phyloP scores from a whole-genome alignment of 441 rosid species.

The Populus tomentosa region DNA sequence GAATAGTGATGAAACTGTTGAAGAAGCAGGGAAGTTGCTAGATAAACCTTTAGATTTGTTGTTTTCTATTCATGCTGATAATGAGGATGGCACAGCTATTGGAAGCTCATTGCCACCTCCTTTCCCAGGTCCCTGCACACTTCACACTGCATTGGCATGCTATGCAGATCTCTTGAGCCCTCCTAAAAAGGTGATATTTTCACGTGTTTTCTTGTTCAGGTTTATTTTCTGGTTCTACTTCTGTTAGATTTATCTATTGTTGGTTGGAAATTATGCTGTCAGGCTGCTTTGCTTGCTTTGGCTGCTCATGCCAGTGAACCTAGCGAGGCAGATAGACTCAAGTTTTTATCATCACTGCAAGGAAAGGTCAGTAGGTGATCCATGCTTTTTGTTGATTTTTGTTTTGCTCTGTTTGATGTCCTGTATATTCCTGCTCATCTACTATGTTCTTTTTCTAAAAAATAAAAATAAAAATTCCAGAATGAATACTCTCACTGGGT shows the following conservation, averaged over 20 bases:
- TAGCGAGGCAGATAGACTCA: constrained; percentile 63
- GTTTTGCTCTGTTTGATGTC: too few relatives aligned
- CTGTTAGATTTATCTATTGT: too few relatives aligned
- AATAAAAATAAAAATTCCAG: too few relatives aligned
- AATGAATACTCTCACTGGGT: constrained; percentile 83
- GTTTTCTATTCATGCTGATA: constrained; percentile 68
- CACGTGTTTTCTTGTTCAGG: too few relatives aligned
- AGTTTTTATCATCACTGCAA: constrained; percentile 59
- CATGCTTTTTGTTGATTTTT: too few relatives aligned
- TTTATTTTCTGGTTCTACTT: too few relatives aligned
- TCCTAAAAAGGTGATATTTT: constrained; percentile 61
- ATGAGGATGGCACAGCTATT: constrained; percentile 61
- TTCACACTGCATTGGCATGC: constrained; percentile 58
- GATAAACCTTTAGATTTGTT: constrained; percentile 62
- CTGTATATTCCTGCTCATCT: too few relatives aligned
- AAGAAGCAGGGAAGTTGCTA: constrained; percentile 71
- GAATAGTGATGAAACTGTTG: constrained; percentile 65
- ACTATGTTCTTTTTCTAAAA: too few relatives aligned
- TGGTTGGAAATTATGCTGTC: too few relatives aligned
- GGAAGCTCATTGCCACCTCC: constrained; percentile 60
- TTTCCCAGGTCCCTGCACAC: constrained; percentile 60
- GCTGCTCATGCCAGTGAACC: constrained; percentile 86
- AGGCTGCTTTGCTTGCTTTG: constrained; percentile 35
- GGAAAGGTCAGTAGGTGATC: constrained; percentile 40
- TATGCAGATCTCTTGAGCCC: constrained; percentile 82